Evolutionary conservation across 1,284 basidiomycete species (phyloP), one percentile per base, ranked within the genome.

Genomic region (Melampsora abietis-canadensis): DNA sequence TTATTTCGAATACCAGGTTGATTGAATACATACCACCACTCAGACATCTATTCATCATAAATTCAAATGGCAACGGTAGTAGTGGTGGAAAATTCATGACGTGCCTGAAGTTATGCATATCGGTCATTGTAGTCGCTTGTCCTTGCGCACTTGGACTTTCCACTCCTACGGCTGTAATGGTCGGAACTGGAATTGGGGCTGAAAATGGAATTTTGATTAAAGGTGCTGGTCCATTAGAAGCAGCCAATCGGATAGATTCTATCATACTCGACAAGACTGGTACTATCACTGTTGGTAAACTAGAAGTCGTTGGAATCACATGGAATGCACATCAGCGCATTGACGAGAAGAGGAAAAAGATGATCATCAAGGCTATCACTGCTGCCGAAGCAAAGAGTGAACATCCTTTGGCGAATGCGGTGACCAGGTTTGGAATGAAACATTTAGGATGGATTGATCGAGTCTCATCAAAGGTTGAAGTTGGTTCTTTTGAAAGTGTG

Each of bases 101-200:
- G 14, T 98, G 95, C 81, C 85, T 99, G 76, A 94, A 97, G 84
- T 89, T 99, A 77, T 98, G 95, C 82, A 98, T 98, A 80, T 94
- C 92, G 66, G 95, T 98, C 77, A 88, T 99, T 75, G 96, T 99
- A 60, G 94, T 99, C 73, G 96, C 96, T 4, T 99, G 96, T 82
- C 96, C 96, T 0, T 99, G 96, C 81, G 96, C 96, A 0, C 86
- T 99, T 34, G 96, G 96, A 2, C 86, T 98, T 70, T 92, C 91
- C 76, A 98, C 96, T 0, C 96, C 96, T 0, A 98, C 96, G 0
- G 96, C 96, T 0, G 94, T 98, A 82, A 98, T 98, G 96, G 96
- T 98, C 51, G 96, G 96, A 37, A 98, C 96, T 0, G 96, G 96
- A 0, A 89, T 98, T 69, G 96, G 96, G 1, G 96, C 96, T 14